Evolutionary conservation across 306 rosid species (phyloP), one percentile per base, ranked within the genome.

Genomic region (Pterocarpus macrocarpus): DNA sequence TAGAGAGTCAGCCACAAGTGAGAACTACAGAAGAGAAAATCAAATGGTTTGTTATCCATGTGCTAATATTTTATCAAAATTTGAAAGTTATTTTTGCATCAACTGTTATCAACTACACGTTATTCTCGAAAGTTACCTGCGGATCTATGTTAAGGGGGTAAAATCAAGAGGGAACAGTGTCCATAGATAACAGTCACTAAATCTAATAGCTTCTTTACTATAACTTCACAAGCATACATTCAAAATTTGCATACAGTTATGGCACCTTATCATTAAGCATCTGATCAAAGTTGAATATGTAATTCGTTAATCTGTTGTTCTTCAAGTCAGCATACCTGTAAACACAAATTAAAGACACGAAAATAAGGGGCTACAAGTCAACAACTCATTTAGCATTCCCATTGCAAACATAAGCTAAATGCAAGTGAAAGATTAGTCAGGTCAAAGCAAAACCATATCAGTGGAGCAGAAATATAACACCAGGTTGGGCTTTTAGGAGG

Each of bases 271-370:
- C 98, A 82, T 56, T 96, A 58, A 96, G 94, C 98, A 96, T 96
- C 83, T 92, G 99, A 85, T 94, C 92, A 62, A 93, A 96, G 90
- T 88, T 94, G 89, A 96, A 96, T 0, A 91, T 93, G 88, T 96
- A 96, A 87, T 92, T 90, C 65, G 98, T 93, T 77, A 86, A 77
- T 82, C 99, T 93, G 75, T 96, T 96, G 85, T 87, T 96, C 90
- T 92, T 96, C 83, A 96, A 81, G 79, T 96, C 99, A 75, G 99
- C 99, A 86, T 94, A 96, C 91, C 97, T 93, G 92, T 78, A 75
- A 84, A 86, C 77, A 83, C 79, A 84, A 9, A 80, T 55, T 47
- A 41, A 76, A 70, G 73, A 62, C 11, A 9, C 66, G 7, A 67
- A 52, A 52, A 72, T 36, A 49, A 71, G 62, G 50, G 50, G 68